Base-by-base conservation (phyloP, 2,329 filamentous ascomycete genomes). In the Aureobasidium sp. region DNA sequence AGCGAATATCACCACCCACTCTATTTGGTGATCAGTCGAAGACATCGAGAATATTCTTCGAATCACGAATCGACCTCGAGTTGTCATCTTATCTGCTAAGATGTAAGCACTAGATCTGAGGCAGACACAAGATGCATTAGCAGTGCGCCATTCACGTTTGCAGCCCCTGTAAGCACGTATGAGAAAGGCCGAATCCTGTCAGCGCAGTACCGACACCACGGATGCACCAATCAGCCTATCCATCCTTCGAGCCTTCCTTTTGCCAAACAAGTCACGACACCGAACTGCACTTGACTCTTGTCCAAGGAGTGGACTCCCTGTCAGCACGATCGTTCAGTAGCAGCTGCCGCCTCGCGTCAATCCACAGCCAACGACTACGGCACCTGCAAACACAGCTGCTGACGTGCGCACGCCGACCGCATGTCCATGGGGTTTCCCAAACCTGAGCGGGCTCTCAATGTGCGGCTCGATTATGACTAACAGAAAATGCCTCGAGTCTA, bases 1-100 rank as follows among this genome's bases (percentile, higher is more conserved):
- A 3, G 89, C 86, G 45, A 85, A 82, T 70, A 88, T 85, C 78
- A 88, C 82, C 80, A 96, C 91, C 96, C 90, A 63, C 87, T 90
- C 65, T 83, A 21, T 72, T 76, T 95, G 87, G 70, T 94, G 21
- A 21, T 21, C 21, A 96, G 75, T 95, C 83, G 71, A 96, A 89
- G 30, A 84, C 83, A 50, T 83, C 77, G 50, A 82, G 74, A 42
- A 95, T 83, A 71, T 94, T 90, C 62, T 34, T 83, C 85, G 65
- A 95, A 89, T 55, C 88, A 81, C 1, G 74, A 68, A 66, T 93
- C 88, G 3, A 95, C 82, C 5, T 74, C 79, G 30, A 50, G 47
- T n/a, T 30, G 41, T 34, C 49, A 34, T 21, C 49, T 21, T 21
- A 53, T 27, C 25, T 39, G 49, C 49, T 34, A 53, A 53, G 49